Evolutionary conservation across 2,329 filamentous ascomycete species (phyloP).

Genomic region (Xylaria digitata): DNA sequence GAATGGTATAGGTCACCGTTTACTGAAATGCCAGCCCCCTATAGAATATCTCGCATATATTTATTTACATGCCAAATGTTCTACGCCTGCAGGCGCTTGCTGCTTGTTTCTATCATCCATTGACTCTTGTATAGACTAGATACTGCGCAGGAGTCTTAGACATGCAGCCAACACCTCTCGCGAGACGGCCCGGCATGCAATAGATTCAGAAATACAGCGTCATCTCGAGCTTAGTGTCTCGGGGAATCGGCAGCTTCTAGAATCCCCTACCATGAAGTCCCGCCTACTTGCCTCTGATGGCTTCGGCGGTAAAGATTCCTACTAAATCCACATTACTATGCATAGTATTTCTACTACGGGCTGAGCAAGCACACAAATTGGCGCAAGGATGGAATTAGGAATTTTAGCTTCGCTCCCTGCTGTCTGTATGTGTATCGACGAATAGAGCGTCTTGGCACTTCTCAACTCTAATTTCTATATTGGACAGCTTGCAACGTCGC

Average conservation of each 20-base stretch:
- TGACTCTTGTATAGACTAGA: background rate
- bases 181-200: constrained; percentile 19
- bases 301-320: background rate
- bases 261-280: constrained; percentile 5
- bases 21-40: too few species aligned
- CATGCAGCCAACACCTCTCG: constrained; percentile 8
- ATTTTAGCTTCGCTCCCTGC: background rate
- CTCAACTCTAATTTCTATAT: background rate
- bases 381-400: constrained; percentile 22
- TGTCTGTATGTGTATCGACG: background rate
- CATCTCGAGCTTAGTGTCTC: constrained; percentile 24
- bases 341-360: background rate
- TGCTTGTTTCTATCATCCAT: background rate
- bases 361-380: background rate
- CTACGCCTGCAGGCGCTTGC: background rate
- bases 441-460: constrained; percentile 5
- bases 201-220: constrained; percentile 3
- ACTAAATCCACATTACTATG: background rate
- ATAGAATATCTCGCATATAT: background rate
- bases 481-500: background rate
- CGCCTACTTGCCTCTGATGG: background rate
- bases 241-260: constrained; percentile 4
- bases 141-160: constrained; percentile 10
- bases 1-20: background rate
- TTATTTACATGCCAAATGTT: too few species aligned